These are phyloP conservation scores for Nothopassalora personata DNA, from an alignment of 2,329 filamentous ascomycete species.

Conservation along the genomic window DNA sequence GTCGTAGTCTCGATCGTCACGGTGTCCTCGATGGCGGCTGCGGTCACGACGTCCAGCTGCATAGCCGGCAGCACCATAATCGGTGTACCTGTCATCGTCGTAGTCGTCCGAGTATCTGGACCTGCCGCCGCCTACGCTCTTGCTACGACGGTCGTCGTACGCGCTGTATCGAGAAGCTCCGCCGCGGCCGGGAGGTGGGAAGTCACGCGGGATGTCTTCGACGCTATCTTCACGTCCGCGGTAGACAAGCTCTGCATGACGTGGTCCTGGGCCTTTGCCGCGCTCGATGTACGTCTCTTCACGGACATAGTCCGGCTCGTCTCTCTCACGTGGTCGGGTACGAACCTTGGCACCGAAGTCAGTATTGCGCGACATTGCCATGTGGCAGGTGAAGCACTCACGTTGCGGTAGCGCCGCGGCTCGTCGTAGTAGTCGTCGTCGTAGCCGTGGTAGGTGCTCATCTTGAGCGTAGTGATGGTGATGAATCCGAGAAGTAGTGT, in stretches of 20 bases:
- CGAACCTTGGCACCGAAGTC: constrained; percentile 26
- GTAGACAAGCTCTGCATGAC: constrained; percentile 43
- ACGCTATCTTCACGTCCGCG: constrained; percentile 68
- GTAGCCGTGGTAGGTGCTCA: constrained; percentile 49
- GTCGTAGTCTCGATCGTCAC: constrained; percentile 44
- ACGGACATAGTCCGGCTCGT: constrained; percentile 48
- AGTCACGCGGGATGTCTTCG: constrained; percentile 80
- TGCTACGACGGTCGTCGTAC: constrained; percentile 53
- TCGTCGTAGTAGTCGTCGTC: constrained; percentile 44
- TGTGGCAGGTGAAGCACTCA: constrained; percentile 13
- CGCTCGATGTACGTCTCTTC: constrained; percentile 47
- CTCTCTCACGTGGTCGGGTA: constrained; percentile 41
- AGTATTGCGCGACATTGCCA: constrained; percentile 8
- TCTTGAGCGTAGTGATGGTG: constrained; percentile 26
- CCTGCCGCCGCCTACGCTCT: constrained; percentile 52
- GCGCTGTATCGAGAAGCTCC: constrained; percentile 26
- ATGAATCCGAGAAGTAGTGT: constrained; percentile 5
- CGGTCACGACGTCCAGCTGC: constrained; percentile 31
- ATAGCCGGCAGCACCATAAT: constrained; percentile 40
- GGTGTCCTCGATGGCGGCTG: constrained; percentile 34
- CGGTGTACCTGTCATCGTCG: constrained; percentile 55
- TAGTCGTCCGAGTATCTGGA: constrained; percentile 42
- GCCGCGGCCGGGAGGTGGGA: constrained; percentile 58
- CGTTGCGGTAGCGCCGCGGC: constrained; percentile 40
- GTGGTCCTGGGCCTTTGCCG: constrained; percentile 38